Evolutionary conservation across 192 early-diverging fungal genomes (phyloP).

Genomic region (Coemansia interrupta): DNA sequence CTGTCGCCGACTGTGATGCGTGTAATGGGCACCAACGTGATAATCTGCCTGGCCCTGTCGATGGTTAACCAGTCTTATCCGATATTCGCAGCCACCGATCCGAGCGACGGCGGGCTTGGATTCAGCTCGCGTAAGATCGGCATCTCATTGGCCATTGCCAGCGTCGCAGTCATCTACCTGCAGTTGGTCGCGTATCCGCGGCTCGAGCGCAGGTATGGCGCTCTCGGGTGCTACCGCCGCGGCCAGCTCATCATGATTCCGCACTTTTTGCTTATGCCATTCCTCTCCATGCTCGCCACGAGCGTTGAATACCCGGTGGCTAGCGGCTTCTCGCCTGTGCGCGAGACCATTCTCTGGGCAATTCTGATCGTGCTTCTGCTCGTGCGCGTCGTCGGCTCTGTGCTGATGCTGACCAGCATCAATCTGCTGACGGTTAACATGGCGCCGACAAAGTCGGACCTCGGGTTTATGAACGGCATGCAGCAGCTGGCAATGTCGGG

Average conservation of each 20-base stretch:
- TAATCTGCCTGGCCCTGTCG: slow-evolving; percentile 20
- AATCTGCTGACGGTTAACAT: slow-evolving; percentile 38
- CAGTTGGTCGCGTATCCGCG: slow-evolving; percentile 54
- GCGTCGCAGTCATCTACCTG: slow-evolving; percentile 42
- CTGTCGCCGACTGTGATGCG: slow-evolving; percentile 17
- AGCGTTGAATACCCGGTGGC: background rate
- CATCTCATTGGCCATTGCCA: slow-evolving; percentile 40
- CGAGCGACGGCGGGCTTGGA: slow-evolving; percentile 53
- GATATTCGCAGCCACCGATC: slow-evolving; percentile 43
- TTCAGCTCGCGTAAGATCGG: slow-evolving; percentile 52
- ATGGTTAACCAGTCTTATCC: slow-evolving; percentile 39
- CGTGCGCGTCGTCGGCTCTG: slow-evolving; percentile 16
- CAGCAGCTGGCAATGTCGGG: slow-evolving; percentile 33
- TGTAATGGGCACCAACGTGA: slow-evolving; percentile 22
- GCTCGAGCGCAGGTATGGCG: slow-evolving; percentile 44
- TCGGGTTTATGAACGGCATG: slow-evolving; percentile 35
- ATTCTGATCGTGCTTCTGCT: slow-evolving; percentile 20
- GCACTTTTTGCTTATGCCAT: slow-evolving; percentile 1
- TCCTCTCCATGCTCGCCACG: slow-evolving; percentile 12
- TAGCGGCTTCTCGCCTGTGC: background rate
- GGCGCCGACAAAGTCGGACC: slow-evolving; percentile 25
- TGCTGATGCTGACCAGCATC: slow-evolving; percentile 35
- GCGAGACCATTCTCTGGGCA: slow-evolving; percentile 24
- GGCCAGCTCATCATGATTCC: slow-evolving; percentile 16
- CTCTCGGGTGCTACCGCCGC: slow-evolving; percentile 34